Evolutionary conservation across 208 protist species (phyloP).

Genomic region (Angomonas deanei): DNA sequence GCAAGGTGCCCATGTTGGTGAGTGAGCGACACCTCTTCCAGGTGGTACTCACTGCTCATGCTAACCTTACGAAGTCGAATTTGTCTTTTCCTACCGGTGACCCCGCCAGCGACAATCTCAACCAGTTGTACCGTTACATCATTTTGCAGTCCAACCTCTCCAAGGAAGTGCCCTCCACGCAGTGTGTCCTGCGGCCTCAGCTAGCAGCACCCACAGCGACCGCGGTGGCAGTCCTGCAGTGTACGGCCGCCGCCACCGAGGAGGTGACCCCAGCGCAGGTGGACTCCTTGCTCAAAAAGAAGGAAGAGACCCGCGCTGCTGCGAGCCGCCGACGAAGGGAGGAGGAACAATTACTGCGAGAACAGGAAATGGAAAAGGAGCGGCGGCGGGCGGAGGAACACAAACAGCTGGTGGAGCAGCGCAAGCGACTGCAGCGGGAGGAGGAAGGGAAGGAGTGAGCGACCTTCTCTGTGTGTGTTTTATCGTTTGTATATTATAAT

Average conservation of each 20-base stretch:
- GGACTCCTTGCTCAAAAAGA: conserved; percentile 31
- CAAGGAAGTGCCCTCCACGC: not conserved
- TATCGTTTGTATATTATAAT: not conserved
- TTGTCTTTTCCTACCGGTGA: not conserved
- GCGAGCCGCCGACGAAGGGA: conserved; percentile 31
- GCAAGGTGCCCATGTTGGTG: conserved; percentile 61
- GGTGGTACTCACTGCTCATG: not conserved
- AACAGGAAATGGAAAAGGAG: conserved; percentile 44
- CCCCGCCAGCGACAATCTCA: not conserved
- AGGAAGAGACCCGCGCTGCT: conserved; percentile 38
- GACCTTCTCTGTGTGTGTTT: conserved; percentile 15
- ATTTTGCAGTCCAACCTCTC: not conserved
- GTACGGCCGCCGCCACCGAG: conserved; percentile 6
- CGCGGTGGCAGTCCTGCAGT: not conserved
- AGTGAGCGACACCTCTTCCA: conserved; percentile 2
- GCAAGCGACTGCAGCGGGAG: conserved; percentile 30
- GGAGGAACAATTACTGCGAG: conserved; percentile 48
- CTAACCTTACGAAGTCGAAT: no score
- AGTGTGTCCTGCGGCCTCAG: not conserved
- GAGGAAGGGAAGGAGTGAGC: conserved; percentile 24
- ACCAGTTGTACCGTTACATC: not conserved
- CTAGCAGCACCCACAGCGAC: not conserved
- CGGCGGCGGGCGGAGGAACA: conserved; percentile 48
- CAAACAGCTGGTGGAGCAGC: conserved; percentile 41
- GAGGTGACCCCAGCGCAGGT: conserved; percentile 46